Evolutionary conservation across 768 basidiomycete genomes (phyloP), one percentile per base, ranked within the genome.

Genomic region (Podaxis sp.): DNA sequence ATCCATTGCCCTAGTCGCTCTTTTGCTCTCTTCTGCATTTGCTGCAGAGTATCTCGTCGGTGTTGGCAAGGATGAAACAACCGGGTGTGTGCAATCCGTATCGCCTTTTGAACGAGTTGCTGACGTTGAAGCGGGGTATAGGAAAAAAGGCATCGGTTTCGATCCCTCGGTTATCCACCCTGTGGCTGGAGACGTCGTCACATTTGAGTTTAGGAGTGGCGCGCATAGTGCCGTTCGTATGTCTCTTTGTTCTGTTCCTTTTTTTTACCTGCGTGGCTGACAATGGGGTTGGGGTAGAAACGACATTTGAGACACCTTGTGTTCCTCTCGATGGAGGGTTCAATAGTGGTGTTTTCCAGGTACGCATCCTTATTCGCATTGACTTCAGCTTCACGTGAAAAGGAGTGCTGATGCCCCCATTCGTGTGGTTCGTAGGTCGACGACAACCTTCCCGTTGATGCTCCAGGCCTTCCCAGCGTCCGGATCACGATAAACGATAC

Each of bases 1-100:
- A 48, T 44, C 39, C n/a, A 36, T 36, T 19, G 19, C 51, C 13
- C n/a, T 66, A 28, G 30, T 65, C 42, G 61, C 61, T 52, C 65
- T 71, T 53, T 44, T 71, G 17, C 39, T 74, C 59, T 72, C 70
- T 39, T 57, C 72, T 48, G 73, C 68, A 28, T 65, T 73, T 19
- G 76, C 70, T 6, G 64, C 69, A 26, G 72, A 74, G 63, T 78
- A 69, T 49, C 71, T 73, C 11, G 76, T 79, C 49, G 76, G 74
- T 33, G 77, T 79, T 36, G 76, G 79, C 3, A 78, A 79, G 59
- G 76, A 79, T 65, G 77, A 79, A 66, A 74, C 70, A 17, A 80
- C 76, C 17, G 79, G 79, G 77, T 78, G 19, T 11, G 68, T 67
- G 15, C 24, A 51, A 11, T 6, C 19, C 19, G 0, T 46, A 46